phyloP scores from a whole-genome alignment of 2,329 filamentous ascomycete genomes.

The Beauveria sp. region DNA sequence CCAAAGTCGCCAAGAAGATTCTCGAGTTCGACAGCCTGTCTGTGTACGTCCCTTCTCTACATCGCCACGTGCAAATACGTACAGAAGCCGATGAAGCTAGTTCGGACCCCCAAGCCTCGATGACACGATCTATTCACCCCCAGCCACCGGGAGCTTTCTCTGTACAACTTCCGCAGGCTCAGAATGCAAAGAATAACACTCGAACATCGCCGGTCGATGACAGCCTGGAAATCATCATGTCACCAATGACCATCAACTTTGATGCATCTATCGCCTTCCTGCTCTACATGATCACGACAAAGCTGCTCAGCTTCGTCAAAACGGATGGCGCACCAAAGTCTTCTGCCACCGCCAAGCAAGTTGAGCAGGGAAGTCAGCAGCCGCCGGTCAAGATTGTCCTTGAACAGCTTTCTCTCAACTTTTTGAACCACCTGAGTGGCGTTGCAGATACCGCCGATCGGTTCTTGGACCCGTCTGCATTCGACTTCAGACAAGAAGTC shows the following conservation, averaged over 20 bases:
- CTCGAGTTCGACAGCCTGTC: constrained; percentile 43
- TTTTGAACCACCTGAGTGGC: constrained; percentile 47
- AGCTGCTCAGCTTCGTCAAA: constrained; percentile 39
- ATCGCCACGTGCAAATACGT: constrained; percentile 35
- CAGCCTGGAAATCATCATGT: constrained; percentile 42
- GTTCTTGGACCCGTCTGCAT: constrained; percentile 32
- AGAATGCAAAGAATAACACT: background rate
- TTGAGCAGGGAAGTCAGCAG: constrained; percentile 18
- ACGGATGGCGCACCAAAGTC: background rate
- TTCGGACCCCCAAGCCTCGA: constrained; percentile 22
- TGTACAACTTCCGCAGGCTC: constrained; percentile 23
- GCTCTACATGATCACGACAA: constrained; percentile 42
- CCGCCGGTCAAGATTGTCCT: constrained; percentile 33
- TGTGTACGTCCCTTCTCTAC: constrained; percentile 45
- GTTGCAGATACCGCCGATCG: constrained; percentile 43
- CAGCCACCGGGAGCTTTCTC: constrained; percentile 58
- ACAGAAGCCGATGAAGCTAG: constrained; percentile 21
- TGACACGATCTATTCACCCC: constrained; percentile 35
- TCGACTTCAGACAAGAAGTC: constrained; percentile 28
- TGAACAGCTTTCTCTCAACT: constrained; percentile 45
- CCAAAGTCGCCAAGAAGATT: constrained; percentile 49
- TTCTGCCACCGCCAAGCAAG: constrained; percentile 14
- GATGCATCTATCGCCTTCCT: constrained; percentile 51
- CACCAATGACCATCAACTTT: constrained; percentile 44
- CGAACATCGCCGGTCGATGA: constrained; percentile 18